These are phyloP conservation scores for Aspergillus kassunensis DNA, from an alignment of 495 filamentous ascomycete species.

Conservation along the genomic window DNA sequence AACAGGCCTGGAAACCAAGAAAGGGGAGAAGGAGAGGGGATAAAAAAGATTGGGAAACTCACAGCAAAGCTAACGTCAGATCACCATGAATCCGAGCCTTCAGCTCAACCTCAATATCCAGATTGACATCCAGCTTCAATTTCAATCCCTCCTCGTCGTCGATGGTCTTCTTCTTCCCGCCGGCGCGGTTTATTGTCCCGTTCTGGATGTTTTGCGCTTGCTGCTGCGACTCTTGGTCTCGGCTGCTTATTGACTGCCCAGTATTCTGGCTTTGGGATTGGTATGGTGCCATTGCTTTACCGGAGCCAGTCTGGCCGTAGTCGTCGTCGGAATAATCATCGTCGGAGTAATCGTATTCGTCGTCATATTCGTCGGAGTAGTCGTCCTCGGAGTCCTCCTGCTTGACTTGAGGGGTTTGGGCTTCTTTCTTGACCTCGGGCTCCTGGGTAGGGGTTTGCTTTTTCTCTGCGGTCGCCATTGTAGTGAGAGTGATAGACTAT, in stretches of 20 bases:
- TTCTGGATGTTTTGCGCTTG: slow-evolving; percentile 18
- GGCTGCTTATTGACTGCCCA: slow-evolving; percentile 18
- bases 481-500: no score
- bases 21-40: slow-evolving; percentile 4
- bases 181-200: slow-evolving; percentile 32
- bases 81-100: slow-evolving; percentile 94
- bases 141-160: slow-evolving; percentile 54
- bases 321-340: slow-evolving; percentile 26
- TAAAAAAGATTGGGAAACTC: slow-evolving; percentile 36
- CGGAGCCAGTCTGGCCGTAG: slow-evolving; percentile 2
- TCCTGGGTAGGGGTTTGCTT: slow-evolving; percentile 34
- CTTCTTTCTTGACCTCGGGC: slow-evolving; percentile 39
- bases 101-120: slow-evolving; percentile 84
- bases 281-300: slow-evolving; percentile 46
- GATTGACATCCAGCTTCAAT: slow-evolving; percentile 76
- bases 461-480: slow-evolving; percentile 42
- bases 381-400: slow-evolving; percentile 46
- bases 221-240: slow-evolving; percentile 5
- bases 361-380: slow-evolving; percentile 40
- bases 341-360: slow-evolving; percentile 23
- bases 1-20: not conserved
- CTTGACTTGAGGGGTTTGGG: slow-evolving; percentile 22
- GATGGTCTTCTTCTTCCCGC: slow-evolving; percentile 25
- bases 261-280: slow-evolving; percentile 1
- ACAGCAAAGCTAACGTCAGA: slow-evolving; percentile 81